Conservation (phyloP, 306 rosid species). For the Ziziphus jujuba region DNA sequence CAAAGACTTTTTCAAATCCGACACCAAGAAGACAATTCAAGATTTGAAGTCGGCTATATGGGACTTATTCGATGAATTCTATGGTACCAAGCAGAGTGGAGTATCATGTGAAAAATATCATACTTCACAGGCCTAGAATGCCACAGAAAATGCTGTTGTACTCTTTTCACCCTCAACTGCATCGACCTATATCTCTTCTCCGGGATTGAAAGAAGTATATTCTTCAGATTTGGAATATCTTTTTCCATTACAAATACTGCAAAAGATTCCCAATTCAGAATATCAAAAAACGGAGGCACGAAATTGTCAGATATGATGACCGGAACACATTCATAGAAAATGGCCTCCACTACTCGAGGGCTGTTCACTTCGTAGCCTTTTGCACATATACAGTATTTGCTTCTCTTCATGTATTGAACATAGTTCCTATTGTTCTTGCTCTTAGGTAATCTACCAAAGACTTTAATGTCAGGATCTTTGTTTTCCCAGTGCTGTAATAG, state of each 20-base stretch:
- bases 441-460: constrained; percentile 54
- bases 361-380: constrained; percentile 95
- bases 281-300: constrained; percentile 85
- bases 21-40: background rate
- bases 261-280: constrained; percentile 88
- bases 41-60: constrained; percentile 5
- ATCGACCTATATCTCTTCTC: constrained; percentile 63
- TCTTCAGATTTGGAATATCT: constrained; percentile 76
- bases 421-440: constrained; percentile 59
- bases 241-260: constrained; percentile 76
- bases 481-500: constrained; percentile 75
- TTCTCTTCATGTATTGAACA: constrained; percentile 64
- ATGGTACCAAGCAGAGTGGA: constrained; percentile 87
- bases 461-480: constrained; percentile 88
- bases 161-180: constrained; percentile 76
- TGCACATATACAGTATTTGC: constrained; percentile 92
- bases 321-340: constrained; percentile 78
- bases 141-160: constrained; percentile 91
- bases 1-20: constrained; percentile 15
- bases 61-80: constrained; percentile 49
- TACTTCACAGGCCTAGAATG: constrained; percentile 78
- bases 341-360: constrained; percentile 87
- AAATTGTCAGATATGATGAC: constrained; percentile 94
- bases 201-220: constrained; percentile 68
- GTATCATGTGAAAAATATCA: constrained; percentile 89